phyloP scores from a whole-genome alignment of 1,284 basidiomycete species.

The Puccinia hordei region DNA sequence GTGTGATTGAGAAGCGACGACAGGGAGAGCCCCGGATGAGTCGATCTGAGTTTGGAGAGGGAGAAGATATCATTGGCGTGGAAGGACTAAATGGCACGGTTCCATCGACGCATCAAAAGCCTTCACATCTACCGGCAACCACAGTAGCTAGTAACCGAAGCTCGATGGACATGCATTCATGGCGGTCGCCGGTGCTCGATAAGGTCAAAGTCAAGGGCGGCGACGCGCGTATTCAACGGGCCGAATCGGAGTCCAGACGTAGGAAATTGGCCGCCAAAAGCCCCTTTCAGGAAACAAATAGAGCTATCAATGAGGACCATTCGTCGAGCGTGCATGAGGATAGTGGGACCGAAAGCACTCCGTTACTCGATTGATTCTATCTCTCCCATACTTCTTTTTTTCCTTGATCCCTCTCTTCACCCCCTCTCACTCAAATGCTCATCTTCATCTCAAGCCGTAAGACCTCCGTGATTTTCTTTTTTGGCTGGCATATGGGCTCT shows the following conservation, averaged over 20 bases:
- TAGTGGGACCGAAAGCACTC: slow-evolving; percentile 14
- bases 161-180: neutral
- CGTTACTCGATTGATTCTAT: slow-evolving; percentile 21
- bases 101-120: neutral
- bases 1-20: slow-evolving; percentile 50
- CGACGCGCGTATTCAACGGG: slow-evolving; percentile 6
- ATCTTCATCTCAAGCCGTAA: no score
- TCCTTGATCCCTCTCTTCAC: neutral
- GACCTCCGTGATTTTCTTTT: no score
- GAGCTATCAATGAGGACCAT: neutral
- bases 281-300: neutral
- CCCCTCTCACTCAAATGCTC: neutral
- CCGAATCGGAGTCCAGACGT: slow-evolving; percentile 26
- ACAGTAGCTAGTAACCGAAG: neutral
- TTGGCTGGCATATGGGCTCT: no score
- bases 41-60: slow-evolving; percentile 42
- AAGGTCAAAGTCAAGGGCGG: slow-evolving; percentile 45
- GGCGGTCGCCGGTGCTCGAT: slow-evolving; percentile 38
- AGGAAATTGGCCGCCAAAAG: neutral
- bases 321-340: slow-evolving; percentile 1
- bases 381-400: neutral
- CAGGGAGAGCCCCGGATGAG: slow-evolving; percentile 11
- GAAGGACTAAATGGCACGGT: neutral
- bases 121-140: neutral
- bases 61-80: neutral